Evolutionary conservation across 768 basidiomycete genomes (phyloP).

Genomic region (Xerocomellus intermedius): DNA sequence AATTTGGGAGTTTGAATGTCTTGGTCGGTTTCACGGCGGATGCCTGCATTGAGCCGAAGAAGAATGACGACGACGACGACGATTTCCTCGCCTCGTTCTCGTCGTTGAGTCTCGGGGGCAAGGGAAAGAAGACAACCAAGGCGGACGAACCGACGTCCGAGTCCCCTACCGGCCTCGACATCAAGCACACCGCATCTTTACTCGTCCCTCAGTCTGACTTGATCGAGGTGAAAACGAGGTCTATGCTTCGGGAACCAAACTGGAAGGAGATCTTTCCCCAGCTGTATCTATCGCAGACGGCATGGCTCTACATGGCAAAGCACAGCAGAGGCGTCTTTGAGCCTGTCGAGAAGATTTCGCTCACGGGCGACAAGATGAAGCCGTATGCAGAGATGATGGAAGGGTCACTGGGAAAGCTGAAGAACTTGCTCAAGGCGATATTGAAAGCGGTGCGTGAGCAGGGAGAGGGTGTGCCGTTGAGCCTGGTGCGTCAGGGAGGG

Average conservation of each 20-base stretch:
- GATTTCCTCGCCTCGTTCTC: conserved; percentile 28
- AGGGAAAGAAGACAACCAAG: background rate
- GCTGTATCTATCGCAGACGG: conserved; percentile 66
- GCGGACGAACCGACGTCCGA: background rate
- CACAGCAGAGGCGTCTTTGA: conserved; percentile 56
- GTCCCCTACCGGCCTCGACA: conserved; percentile 5
- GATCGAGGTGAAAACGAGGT: conserved; percentile 37
- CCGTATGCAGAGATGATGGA: conserved; percentile 21
- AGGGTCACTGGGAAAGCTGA: conserved; percentile 25
- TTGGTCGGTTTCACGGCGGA: conserved; percentile 61
- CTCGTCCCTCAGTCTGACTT: conserved; percentile 37
- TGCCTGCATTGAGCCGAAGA: conserved; percentile 28
- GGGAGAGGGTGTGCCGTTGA: conserved; percentile 52
- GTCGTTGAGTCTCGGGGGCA: conserved; percentile 17
- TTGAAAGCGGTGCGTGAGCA: conserved; percentile 48
- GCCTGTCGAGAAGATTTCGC: conserved; percentile 45
- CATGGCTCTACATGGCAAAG: conserved; percentile 56
- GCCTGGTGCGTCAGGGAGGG: conserved; percentile 48
- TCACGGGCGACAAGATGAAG: conserved; percentile 31
- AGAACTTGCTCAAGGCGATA: conserved; percentile 36
- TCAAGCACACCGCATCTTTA: conserved; percentile 24
- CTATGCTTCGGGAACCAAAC: conserved; percentile 35
- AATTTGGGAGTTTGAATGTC: conserved; percentile 55
- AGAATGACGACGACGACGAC: conserved; percentile 12
- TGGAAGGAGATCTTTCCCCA: conserved; percentile 67